phyloP scores from a whole-genome alignment of 495 filamentous ascomycete genomes.

The Antarctomyces pellizariae region DNA sequence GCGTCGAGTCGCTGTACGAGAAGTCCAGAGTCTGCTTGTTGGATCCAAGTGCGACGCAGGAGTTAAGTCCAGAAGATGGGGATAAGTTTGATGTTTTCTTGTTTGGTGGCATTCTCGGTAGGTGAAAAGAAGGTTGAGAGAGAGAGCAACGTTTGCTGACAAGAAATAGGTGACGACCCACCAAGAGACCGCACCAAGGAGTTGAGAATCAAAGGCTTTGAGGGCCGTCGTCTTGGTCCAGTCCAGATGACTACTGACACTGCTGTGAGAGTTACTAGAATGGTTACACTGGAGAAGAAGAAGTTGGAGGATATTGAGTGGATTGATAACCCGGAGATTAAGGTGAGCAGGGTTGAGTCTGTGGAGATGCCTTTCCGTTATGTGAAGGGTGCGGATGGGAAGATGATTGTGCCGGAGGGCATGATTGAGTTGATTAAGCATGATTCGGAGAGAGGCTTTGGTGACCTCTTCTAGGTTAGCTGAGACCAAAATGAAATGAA shows the following conservation, averaged over 20 bases:
- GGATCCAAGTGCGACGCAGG: conserved; percentile 59
- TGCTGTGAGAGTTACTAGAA: conserved; percentile 75
- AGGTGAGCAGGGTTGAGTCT: conserved; percentile 73
- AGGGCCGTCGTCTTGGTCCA: conserved; percentile 68
- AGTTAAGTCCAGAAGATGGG: conserved; percentile 64
- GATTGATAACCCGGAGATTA: conserved; percentile 68
- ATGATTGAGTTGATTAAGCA: conserved; percentile 88
- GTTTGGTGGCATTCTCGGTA: conserved; percentile 90
- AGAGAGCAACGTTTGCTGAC: conserved; percentile 2
- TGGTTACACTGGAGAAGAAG: conserved; percentile 72
- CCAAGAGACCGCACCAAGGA: conserved; percentile 88
- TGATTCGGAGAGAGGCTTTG: conserved; percentile 78
- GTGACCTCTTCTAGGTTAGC: conserved; percentile 78
- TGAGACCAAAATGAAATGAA: too few species aligned
- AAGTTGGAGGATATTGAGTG: conserved; percentile 52
- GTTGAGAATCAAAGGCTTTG: conserved; percentile 75
- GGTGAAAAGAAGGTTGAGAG: conserved; percentile 16
- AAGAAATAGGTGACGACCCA: conserved; percentile 60
- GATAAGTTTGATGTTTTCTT: conserved; percentile 71
- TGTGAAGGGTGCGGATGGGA: conserved; percentile 46
- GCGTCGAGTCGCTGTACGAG: conserved; percentile 57
- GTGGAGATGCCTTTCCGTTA: conserved; percentile 97
- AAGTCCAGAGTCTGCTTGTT: conserved; percentile 62
- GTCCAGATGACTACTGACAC: conserved; percentile 98
- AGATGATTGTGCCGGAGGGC: conserved; percentile 77